Percentiles rank a stretch among this genome's conserved stretches.
These are phyloP conservation scores for Platanus orientalis DNA, from an alignment of 164 flowering plant species.

Conservation along the genomic window DNA sequence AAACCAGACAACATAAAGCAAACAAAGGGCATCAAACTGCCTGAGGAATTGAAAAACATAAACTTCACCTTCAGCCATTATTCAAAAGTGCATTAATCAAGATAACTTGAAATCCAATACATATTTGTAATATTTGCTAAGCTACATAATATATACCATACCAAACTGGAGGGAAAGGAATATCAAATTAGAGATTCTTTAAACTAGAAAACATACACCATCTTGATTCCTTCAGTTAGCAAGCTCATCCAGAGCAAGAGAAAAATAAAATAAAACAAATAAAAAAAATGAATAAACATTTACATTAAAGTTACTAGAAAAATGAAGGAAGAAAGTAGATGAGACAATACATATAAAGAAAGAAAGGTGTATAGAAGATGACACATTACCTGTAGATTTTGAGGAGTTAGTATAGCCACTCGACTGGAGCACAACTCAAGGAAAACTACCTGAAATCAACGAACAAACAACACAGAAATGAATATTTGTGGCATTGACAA, in stretches of 20 bases:
- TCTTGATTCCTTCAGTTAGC: no score
- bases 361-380: background rate
- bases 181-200: background rate
- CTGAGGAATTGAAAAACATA: background rate
- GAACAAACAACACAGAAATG: background rate
- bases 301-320: no score
- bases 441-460: slow-evolving; percentile 66
- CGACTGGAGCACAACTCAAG: slow-evolving; percentile 82
- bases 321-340: no score
- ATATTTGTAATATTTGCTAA: background rate
- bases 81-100: no score
- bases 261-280: no score
- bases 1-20: no score
- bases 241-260: no score
- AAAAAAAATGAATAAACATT: no score
- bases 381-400: slow-evolving; percentile 50
- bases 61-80: background rate
- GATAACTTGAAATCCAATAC: background rate
- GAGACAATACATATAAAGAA: background rate
- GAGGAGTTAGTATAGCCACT: slow-evolving; percentile 60
- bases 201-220: background rate
- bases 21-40: background rate
- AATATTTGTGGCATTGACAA: background rate
- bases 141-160: background rate
- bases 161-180: background rate